These are phyloP conservation scores for Psidium friedrichsthalianum DNA, from an alignment of 345 rosid species.

Conservation along the genomic window DNA sequence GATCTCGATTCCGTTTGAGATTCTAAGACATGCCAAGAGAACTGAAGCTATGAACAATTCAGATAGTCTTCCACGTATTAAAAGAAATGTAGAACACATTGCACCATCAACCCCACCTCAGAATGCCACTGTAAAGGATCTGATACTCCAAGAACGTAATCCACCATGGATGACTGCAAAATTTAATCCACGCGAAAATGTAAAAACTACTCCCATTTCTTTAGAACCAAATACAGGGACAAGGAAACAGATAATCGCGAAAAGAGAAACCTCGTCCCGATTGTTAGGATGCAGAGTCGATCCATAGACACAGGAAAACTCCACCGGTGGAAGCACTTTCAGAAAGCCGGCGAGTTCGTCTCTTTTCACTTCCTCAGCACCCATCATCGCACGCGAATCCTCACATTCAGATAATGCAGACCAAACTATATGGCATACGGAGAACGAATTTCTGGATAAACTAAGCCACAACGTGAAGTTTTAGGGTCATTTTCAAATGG, in stretches of 20 bases:
- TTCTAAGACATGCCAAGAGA: constrained; percentile 35
- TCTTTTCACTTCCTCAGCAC: constrained; percentile 18
- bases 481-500: not conserved
- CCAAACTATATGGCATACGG: not conserved
- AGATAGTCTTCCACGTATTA: not conserved
- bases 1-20: constrained; percentile 65
- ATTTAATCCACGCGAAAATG: not conserved
- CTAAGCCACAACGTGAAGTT: not conserved
- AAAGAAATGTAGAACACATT: not conserved
- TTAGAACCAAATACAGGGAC: not conserved
- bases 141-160: constrained; percentile 74
- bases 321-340: constrained; percentile 50
- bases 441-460: not conserved
- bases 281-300: constrained; percentile 73
- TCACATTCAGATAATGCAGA: not conserved
- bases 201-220: not conserved
- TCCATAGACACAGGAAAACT: constrained; percentile 85
- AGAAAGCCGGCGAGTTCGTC: constrained; percentile 45
- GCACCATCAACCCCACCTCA: constrained; percentile 25
- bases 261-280: constrained; percentile 43
- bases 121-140: constrained; percentile 82
- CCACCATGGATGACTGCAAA: constrained; percentile 42
- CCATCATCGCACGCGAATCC: constrained; percentile 13
- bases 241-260: not conserved
- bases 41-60: not conserved